These are phyloP conservation scores for Pistacia integerrima DNA, from an alignment of 345 rosid genomes.

Conservation along the genomic window DNA sequence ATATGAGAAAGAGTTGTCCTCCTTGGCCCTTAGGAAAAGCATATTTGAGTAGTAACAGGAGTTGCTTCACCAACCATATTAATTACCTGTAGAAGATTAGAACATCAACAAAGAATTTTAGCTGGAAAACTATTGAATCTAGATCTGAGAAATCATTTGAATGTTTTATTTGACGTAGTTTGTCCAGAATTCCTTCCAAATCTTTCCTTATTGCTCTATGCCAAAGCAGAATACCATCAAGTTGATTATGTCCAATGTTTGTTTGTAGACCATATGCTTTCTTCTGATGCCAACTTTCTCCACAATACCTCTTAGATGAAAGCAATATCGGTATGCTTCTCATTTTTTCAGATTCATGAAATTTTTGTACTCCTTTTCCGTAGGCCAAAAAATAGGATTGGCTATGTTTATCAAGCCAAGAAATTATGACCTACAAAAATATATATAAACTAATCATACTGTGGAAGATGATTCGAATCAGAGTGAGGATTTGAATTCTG, in stretches of 20 bases:
- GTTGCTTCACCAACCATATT: conserved; percentile 15
- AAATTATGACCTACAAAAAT: conserved; percentile 53
- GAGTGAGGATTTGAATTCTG: conserved; percentile 22
- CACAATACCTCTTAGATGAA: conserved; percentile 31
- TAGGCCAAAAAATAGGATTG: conserved; percentile 28
- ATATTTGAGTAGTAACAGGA: background rate
- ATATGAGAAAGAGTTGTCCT: background rate
- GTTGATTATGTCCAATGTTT: conserved; percentile 27
- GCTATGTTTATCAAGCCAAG: conserved; percentile 45
- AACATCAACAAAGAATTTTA: conserved; percentile 69
- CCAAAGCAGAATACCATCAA: conserved; percentile 52
- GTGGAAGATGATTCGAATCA: conserved; percentile 8
- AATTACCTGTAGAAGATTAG: conserved; percentile 69
- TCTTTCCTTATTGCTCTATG: conserved; percentile 57
- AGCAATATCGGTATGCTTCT: conserved; percentile 21
- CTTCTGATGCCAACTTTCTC: conserved; percentile 32
- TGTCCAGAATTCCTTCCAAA: conserved; percentile 53
- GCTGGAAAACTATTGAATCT: conserved; percentile 39
- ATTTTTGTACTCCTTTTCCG: conserved; percentile 24
- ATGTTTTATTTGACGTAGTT: conserved; percentile 35
- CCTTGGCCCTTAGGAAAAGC: conserved; percentile 3
- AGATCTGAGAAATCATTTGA: conserved; percentile 41
- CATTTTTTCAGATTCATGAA: conserved; percentile 29
- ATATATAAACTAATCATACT: conserved; percentile 26
- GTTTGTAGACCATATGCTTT: conserved; percentile 25